Evolutionary conservation across 2,329 filamentous ascomycete genomes (phyloP).

Genomic region (Colletotrichum shisoi): DNA sequence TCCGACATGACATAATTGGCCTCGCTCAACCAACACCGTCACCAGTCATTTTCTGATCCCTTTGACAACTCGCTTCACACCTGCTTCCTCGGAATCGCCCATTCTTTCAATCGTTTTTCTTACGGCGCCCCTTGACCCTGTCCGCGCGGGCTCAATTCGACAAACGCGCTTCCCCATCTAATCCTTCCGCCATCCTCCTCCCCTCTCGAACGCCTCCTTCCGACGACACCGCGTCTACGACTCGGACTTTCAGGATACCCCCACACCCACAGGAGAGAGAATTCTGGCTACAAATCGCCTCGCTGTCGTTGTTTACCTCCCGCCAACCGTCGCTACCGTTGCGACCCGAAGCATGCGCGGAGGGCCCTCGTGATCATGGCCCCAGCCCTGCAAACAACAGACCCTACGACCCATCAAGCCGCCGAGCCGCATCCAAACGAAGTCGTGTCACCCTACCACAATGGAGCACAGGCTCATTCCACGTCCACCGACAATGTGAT

Average conservation of each 20-base stretch:
- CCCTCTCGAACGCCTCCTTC: background rate
- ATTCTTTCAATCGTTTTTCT: slow-evolving; percentile 9
- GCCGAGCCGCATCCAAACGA: slow-evolving; percentile 31
- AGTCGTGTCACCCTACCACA: slow-evolving; percentile 22
- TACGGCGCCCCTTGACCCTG: slow-evolving; percentile 12
- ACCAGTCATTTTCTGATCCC: background rate
- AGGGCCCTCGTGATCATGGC: slow-evolving; percentile 35
- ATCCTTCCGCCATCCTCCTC: background rate
- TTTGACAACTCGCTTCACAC: slow-evolving; percentile 9
- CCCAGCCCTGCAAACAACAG: slow-evolving; percentile 35
- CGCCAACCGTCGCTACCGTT: background rate
- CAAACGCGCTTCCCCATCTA: slow-evolving; percentile 9
- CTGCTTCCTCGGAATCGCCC: background rate
- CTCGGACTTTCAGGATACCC: background rate
- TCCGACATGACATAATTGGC: slow-evolving; percentile 29
- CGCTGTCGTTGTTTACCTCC: background rate
- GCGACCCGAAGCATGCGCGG: slow-evolving; percentile 32
- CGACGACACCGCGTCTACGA: background rate
- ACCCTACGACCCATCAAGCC: slow-evolving; percentile 31
- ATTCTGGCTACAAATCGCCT: background rate
- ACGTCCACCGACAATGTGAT: slow-evolving; percentile 18
- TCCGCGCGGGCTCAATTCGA: slow-evolving; percentile 5
- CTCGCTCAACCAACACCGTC: slow-evolving; percentile 3
- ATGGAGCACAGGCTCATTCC: slow-evolving; percentile 7
- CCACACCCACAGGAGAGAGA: background rate